Evolutionary conservation across 2,329 filamentous ascomycete species (phyloP).

Genomic region (Fusarium pseudoanthophilum): DNA sequence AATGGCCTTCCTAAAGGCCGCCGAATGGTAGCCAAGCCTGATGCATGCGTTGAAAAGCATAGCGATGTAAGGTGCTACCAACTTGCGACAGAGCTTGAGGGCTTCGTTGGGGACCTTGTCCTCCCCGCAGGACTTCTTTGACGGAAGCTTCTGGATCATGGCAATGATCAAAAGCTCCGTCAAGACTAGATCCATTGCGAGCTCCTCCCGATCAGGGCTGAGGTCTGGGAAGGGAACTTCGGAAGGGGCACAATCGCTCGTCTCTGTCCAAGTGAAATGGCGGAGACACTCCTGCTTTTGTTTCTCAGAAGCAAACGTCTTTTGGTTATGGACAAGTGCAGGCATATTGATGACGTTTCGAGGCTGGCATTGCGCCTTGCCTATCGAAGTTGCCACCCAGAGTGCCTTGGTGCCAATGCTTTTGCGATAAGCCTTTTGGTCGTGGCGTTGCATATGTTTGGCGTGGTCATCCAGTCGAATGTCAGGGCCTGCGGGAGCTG

Average conservation of each 20-base stretch:
- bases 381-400: neutral
- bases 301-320: neutral
- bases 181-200: neutral
- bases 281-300: neutral
- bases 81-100: neutral
- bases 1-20: neutral
- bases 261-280: neutral
- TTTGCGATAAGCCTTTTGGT: neutral
- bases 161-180: neutral
- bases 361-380: neutral
- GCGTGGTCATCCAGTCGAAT: neutral
- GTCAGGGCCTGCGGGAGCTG: neutral
- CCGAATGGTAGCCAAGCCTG: neutral
- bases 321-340: neutral
- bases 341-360: neutral
- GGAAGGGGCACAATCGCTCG: neutral
- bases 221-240: neutral
- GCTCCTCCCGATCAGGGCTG: too few species aligned
- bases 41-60: neutral
- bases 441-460: neutral
- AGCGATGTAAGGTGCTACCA: neutral
- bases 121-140: neutral
- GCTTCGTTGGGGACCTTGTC: conserved; percentile 14
- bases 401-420: neutral
- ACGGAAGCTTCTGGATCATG: neutral